Conservation (phyloP, 179 eudicot species). For the Carnegiea gigantea region DNA sequence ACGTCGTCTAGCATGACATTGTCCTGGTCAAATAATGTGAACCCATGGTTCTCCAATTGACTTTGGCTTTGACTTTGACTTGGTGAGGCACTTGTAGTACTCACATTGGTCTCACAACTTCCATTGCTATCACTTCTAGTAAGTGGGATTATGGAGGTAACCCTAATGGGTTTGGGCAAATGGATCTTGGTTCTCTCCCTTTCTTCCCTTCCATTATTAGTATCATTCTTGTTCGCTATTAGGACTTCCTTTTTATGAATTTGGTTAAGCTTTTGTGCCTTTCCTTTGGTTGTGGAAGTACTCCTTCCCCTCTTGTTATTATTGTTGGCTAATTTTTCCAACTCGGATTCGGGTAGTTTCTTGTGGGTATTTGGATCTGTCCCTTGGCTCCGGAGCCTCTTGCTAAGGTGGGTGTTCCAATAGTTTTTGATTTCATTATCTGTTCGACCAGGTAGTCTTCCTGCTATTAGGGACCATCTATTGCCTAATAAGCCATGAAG, state of each 20-base stretch:
- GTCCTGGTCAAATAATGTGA: constrained; percentile 8
- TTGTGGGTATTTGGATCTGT: constrained; percentile 45
- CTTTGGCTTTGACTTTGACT: constrained; percentile 20
- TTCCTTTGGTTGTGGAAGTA: background rate
- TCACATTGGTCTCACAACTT: constrained; percentile 37
- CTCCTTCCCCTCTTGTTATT: constrained; percentile 23
- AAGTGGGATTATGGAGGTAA: constrained; percentile 32
- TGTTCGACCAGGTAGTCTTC: constrained; percentile 64
- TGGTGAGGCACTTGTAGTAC: constrained; percentile 29
- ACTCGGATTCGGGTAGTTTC: constrained; percentile 27
- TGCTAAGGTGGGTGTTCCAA: constrained; percentile 66
- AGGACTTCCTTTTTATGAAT: background rate
- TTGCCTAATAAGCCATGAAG: constrained; percentile 62
- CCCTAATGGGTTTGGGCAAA: constrained; percentile 47
- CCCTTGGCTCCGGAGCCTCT: constrained; percentile 43
- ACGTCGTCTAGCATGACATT: constrained; percentile 23
- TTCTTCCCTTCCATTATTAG: background rate
- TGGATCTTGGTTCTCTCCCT: constrained; percentile 33
- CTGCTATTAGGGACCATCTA: constrained; percentile 82
- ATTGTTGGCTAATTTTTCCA: background rate
- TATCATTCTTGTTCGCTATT: background rate
- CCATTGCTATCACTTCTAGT: constrained; percentile 37
- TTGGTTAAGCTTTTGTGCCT: background rate
- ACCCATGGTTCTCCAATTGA: background rate
- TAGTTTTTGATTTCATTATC: constrained; percentile 68